Conservation (phyloP, 164 flowering plant genomes). For the Vitis riparia region DNA sequence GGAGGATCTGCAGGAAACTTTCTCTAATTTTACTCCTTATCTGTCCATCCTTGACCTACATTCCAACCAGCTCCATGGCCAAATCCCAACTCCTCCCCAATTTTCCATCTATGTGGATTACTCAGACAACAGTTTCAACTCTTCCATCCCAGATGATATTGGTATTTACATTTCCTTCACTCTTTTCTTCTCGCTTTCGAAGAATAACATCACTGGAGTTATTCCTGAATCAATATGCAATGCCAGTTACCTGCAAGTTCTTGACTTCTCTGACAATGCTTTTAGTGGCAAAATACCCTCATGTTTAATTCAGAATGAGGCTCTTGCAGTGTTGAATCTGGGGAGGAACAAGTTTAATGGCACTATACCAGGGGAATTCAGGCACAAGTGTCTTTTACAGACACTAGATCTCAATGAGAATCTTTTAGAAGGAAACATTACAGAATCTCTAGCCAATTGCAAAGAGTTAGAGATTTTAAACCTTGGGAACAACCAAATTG, state of each 20-base stretch:
- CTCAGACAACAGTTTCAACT: not conserved
- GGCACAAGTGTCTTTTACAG: not conserved
- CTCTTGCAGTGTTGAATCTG: slow-evolving; percentile 5
- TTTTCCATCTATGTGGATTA: too few relatives aligned
- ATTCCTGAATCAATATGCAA: slow-evolving; percentile 5
- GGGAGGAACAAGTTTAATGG: too few relatives aligned
- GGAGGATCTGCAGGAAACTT: too few relatives aligned
- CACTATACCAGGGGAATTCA: too few relatives aligned
- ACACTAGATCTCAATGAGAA: slow-evolving; percentile 21
- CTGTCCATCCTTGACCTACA: too few relatives aligned
- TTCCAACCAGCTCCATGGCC: too few relatives aligned
- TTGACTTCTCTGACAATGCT: too few relatives aligned
- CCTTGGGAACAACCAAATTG: slow-evolving; percentile 1
- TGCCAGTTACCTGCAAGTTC: not conserved
- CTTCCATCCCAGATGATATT: not conserved
- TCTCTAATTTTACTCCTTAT: too few relatives aligned
- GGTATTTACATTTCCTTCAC: not conserved
- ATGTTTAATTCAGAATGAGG: too few relatives aligned
- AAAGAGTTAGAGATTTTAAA: slow-evolving; percentile 10
- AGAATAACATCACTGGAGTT: not conserved
- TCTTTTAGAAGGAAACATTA: slow-evolving; percentile 5
- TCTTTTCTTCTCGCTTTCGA: too few relatives aligned
- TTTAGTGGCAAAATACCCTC: too few relatives aligned
- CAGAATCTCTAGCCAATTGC: slow-evolving; percentile 19
- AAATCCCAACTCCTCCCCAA: too few relatives aligned